Evolutionary conservation across 2,329 filamentous ascomycete species (phyloP).

Genomic region (Diplodia intermedia): DNA sequence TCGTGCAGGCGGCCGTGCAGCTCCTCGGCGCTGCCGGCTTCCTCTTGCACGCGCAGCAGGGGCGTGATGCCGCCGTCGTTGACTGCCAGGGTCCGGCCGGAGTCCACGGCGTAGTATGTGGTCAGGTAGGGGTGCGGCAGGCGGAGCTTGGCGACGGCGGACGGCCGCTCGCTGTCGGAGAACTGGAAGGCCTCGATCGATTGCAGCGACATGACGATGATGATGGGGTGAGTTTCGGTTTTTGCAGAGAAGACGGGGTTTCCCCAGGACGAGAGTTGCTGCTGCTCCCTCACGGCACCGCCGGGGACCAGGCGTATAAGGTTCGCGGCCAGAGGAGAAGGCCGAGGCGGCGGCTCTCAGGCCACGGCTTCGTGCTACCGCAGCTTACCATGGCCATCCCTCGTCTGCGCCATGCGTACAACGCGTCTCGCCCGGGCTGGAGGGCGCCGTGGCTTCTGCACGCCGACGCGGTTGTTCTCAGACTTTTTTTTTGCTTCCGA

Average conservation of each 20-base stretch:
- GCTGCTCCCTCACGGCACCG: neutral
- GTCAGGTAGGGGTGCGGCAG: slow-evolving; percentile 48
- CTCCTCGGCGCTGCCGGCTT: slow-evolving; percentile 34
- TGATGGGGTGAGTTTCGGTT: neutral
- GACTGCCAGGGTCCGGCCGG: neutral
- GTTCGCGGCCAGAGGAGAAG: neutral
- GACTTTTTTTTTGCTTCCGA: neutral
- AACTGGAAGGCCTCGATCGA: slow-evolving; percentile 12
- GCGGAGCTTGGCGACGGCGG: neutral
- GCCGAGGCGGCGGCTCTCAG: neutral
- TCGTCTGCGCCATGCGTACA: neutral
- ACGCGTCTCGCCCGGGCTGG: neutral
- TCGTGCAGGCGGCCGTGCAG: slow-evolving; percentile 42
- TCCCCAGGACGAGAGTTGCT: neutral
- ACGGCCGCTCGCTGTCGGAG: slow-evolving; percentile 12
- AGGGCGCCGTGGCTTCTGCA: neutral
- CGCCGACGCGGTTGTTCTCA: neutral
- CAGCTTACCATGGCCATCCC: neutral
- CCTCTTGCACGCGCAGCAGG: neutral
- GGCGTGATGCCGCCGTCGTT: neutral
- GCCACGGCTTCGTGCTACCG: neutral
- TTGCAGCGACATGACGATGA: slow-evolving; percentile 2
- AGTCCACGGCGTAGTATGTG: slow-evolving; percentile 36
- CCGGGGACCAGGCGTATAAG: neutral
- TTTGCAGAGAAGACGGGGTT: too few relatives aligned